Conservation (phyloP, 1,284 basidiomycete species). For the Cutaneotrichosporon sp. region DNA sequence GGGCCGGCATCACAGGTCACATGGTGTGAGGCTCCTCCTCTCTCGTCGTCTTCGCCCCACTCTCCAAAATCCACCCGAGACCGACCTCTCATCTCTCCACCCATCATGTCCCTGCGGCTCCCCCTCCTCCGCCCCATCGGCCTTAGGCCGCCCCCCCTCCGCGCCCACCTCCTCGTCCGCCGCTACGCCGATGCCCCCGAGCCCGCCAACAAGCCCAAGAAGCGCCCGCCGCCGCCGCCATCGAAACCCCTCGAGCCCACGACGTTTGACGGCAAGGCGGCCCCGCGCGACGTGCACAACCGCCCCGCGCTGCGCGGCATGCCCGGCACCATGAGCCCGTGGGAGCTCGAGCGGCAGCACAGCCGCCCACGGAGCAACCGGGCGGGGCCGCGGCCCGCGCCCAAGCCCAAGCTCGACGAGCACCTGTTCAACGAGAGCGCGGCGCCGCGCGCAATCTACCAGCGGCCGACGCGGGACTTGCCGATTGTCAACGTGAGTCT, state of each 20-base stretch:
- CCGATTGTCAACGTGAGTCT: slow-evolving; percentile 45
- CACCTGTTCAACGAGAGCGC: slow-evolving; percentile 19
- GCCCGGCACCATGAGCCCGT: slow-evolving; percentile 22
- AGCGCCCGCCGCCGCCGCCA: slow-evolving; percentile 3
- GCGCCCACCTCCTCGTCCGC: not conserved
- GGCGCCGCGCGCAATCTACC: slow-evolving; percentile 22
- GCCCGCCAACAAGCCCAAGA: not conserved
- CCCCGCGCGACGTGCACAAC: slow-evolving; percentile 35
- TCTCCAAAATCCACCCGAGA: not conserved
- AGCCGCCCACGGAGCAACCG: slow-evolving; percentile 5
- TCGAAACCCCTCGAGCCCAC: slow-evolving; percentile 28
- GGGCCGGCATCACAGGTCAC: not conserved
- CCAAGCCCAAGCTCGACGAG: slow-evolving; percentile 13
- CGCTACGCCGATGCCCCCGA: not conserved
- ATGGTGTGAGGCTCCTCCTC: too few relatives aligned
- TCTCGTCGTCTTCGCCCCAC: not conserved
- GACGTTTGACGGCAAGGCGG: slow-evolving; percentile 38
- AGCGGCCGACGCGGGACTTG: slow-evolving; percentile 27
- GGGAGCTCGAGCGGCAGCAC: slow-evolving; percentile 17
- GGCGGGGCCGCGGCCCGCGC: slow-evolving; percentile 1
- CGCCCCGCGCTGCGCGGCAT: slow-evolving; percentile 39
- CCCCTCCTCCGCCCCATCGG: not conserved
- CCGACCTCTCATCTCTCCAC: too few relatives aligned
- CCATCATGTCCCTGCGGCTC: slow-evolving; percentile 8
- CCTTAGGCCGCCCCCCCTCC: not conserved